Base-by-base conservation (phyloP, 1,284 basidiomycete genomes). In the Schizophyllum amplum region DNA sequence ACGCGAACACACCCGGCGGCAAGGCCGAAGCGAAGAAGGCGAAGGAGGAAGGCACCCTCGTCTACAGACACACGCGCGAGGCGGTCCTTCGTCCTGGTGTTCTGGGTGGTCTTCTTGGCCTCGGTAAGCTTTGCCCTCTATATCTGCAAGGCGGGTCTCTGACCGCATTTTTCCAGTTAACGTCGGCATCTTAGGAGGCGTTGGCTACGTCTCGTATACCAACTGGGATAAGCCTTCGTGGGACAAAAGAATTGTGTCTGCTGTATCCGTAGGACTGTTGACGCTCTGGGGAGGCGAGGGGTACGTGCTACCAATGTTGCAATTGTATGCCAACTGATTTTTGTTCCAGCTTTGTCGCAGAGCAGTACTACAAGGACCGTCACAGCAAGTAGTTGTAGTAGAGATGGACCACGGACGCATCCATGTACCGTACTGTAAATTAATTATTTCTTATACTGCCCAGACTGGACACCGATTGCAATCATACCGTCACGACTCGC, bases 171-270 rank as follows among this genome's bases (percentile, higher is more conserved):
- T 52, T 4, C 62, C 86, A 84, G 56, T 88, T 59, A 93, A 93
- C 67, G 69, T 86, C 4, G 84, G 79, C 13, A 69, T 92, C 20
- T 65, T 92, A 24, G 84, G 86, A 9, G 72, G 81, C 2, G 72
- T 91, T 25, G 85, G 86, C 1, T 93, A 86, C 69, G 72, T 82
- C 59, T 78, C 81, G 0, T 90, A 89, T 72, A 67, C 71, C 56
- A 78, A 91, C 70, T 92, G 90, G 88, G 71, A 84, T 53, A 70
- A 72, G 57, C 81, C 81, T 13, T 69, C 67, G 4, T 93, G 90
- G 90, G 88, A 93, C 69, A 74, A 80, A 60, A 77, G 84, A 20
- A 69, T 78, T 9, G 80, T 93, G 5, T 83, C 83, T 22, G 80
- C 81, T 6, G 73, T 88, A 24, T 75, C 81, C 7, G 79, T 83